Conservation (phyloP, 306 rosid species). For the Cyamopsis tetragonoloba region DNA sequence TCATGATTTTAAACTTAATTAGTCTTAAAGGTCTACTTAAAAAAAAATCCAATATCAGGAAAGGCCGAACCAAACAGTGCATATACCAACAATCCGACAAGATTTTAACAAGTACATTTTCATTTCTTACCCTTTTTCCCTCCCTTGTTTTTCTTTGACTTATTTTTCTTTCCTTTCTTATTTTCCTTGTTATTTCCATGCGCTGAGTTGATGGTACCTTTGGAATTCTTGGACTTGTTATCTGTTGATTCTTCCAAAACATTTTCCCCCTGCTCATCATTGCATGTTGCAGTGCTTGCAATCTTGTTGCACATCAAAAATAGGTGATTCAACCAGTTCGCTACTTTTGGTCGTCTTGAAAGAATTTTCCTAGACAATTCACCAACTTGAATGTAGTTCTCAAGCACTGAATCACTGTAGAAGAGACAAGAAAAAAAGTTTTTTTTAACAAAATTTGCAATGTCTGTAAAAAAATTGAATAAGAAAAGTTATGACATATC, state of each 20-base stretch:
- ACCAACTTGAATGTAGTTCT: background rate
- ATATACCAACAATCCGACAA: background rate
- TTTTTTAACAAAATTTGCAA: background rate
- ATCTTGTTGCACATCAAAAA: background rate
- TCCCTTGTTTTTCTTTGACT: constrained; percentile 3
- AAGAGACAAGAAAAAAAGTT: background rate
- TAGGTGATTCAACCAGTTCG: background rate
- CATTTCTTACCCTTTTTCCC: constrained; percentile 20
- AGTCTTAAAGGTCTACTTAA: background rate
- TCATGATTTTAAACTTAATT: background rate
- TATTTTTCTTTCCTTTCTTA: constrained; percentile 13
- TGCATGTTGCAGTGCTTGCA: background rate
- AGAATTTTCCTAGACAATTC: background rate
- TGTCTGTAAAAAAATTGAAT: background rate
- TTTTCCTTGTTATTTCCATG: constrained; percentile 3
- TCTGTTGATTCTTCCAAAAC: background rate
- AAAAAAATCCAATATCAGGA: background rate
- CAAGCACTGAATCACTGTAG: background rate
- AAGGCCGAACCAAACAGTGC: background rate
- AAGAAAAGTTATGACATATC: background rate
- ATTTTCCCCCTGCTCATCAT: background rate
- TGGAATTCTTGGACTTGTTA: background rate
- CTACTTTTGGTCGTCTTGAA: background rate
- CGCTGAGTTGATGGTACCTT: background rate
- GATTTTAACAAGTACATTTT: background rate